Base-by-base conservation (phyloP, 2,329 filamentous ascomycete genomes). In the Pseudopithomyces chartarum region DNA sequence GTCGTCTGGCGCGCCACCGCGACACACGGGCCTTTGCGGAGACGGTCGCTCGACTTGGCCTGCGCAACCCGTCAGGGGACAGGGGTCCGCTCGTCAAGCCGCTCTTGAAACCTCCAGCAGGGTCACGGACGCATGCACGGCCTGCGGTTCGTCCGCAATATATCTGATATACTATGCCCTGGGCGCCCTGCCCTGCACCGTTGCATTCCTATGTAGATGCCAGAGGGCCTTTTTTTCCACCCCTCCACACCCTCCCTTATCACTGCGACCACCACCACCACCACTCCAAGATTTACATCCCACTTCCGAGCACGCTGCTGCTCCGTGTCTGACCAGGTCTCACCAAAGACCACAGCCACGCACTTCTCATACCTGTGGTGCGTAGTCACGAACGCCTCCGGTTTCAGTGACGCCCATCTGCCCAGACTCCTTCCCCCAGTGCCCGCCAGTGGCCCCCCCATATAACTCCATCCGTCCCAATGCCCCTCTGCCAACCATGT, bases 331-430 rank as follows among this genome's bases (percentile, higher is more conserved):
- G 49, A 52, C 60, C 38, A 61, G n/a, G 58, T 67, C 65, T 69
- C 65, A 67, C 63, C 53, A 57, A 54, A n/a, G 39, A 56, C 64
- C 58, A 59, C 64, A 54, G 61, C 68, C 62, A 59, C 62, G 47
- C 57, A 40, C 33, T 15, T 43, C 23, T 54, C 63, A 29, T 40
- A 50, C 69, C 56, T 62, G 63, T 70, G 64, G 68, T 67, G 67
- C 66, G 49, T 65, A 57, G 58, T 53, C 55, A 55, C 63, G 59
- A 62, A 60, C 66, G 68, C 70, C 66, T 55, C 54, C 54, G 54
- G 68, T 73, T 74, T 72, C 71, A 74, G 54, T 55, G 58, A 52
- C 54, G 45, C 62, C 49, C 57, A 17, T 42, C 42, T 52, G 56
- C 51, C 59, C 58, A 58, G 12, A n/a, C 34, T 13, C 38, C 15